These are phyloP conservation scores for Cladophialophora bantiana DNA, from an alignment of 2,329 filamentous ascomycete genomes.

Conservation along the genomic window DNA sequence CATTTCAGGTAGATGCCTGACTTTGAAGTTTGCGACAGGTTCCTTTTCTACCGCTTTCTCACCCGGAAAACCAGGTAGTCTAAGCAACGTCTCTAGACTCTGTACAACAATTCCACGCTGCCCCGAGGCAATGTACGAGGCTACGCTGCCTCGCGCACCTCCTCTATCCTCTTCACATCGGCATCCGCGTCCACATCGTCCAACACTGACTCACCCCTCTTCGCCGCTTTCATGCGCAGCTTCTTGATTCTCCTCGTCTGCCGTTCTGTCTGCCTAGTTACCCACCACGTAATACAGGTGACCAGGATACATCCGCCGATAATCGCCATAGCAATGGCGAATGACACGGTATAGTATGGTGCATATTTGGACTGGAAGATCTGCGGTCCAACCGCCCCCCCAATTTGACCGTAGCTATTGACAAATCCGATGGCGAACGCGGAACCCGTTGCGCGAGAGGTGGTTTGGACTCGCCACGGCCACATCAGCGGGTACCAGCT, in stretches of 20 bases:
- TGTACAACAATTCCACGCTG: background rate
- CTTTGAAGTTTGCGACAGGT: no score
- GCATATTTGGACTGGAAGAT: conserved; percentile 56
- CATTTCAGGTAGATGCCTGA: no score
- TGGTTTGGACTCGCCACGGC: conserved; percentile 61
- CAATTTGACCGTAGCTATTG: conserved; percentile 60
- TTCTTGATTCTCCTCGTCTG: conserved; percentile 56
- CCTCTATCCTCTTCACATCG: conserved; percentile 43
- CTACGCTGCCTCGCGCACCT: conserved; percentile 8
- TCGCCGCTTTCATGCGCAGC: conserved; percentile 51
- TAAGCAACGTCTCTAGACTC: background rate
- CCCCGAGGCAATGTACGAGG: background rate
- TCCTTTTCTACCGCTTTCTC: no score
- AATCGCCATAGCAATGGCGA: conserved; percentile 55
- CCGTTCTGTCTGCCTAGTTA: conserved; percentile 53
- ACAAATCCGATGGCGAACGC: conserved; percentile 60
- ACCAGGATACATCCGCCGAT: conserved; percentile 53
- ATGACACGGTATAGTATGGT: conserved; percentile 53
- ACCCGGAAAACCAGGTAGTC: no score
- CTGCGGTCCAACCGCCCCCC: conserved; percentile 57
- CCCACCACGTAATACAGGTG: conserved; percentile 55
- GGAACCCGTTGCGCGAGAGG: conserved; percentile 56
- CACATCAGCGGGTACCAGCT: conserved; percentile 61
- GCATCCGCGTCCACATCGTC: conserved; percentile 53
- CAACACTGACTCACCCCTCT: conserved; percentile 52